Percentiles rank a stretch among this genome's conserved stretches.
Conservation (phyloP, 345 rosid species). For the Pistacia integerrima region DNA sequence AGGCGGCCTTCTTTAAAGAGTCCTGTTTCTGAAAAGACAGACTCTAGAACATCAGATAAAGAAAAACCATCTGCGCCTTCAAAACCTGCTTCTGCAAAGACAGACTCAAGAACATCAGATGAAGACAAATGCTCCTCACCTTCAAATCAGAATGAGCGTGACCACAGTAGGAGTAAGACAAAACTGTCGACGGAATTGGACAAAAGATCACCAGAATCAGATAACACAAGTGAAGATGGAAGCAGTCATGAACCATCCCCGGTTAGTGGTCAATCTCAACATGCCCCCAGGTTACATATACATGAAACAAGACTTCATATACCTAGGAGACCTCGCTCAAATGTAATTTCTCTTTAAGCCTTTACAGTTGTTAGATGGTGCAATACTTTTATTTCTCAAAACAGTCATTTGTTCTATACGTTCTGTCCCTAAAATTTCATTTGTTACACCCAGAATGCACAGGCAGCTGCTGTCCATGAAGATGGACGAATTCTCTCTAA, state of each 20-base stretch:
- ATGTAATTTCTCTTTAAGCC: constrained; percentile 26
- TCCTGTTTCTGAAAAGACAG: neutral
- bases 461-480: neutral
- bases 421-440: neutral
- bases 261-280: neutral
- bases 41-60: neutral
- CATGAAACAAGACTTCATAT: neutral
- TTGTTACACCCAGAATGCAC: neutral
- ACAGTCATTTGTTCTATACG: neutral
- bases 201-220: constrained; percentile 5
- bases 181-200: neutral
- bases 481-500: neutral
- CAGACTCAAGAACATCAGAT: constrained; percentile 6
- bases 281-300: neutral
- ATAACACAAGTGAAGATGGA: constrained; percentile 17
- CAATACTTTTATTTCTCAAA: neutral
- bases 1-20: constrained; percentile 21
- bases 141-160: constrained; percentile 21
- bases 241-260: constrained; percentile 9
- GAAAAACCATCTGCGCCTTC: no score
- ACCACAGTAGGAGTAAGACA: constrained; percentile 3
- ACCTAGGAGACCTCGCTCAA: neutral
- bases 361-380: neutral
- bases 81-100: constrained; percentile 8
- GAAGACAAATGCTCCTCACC: constrained; percentile 13